Evolutionary conservation across 805 yeast species (phyloP), one percentile per base, ranked within the genome.

Genomic region (Saturnispora besseyi): DNA sequence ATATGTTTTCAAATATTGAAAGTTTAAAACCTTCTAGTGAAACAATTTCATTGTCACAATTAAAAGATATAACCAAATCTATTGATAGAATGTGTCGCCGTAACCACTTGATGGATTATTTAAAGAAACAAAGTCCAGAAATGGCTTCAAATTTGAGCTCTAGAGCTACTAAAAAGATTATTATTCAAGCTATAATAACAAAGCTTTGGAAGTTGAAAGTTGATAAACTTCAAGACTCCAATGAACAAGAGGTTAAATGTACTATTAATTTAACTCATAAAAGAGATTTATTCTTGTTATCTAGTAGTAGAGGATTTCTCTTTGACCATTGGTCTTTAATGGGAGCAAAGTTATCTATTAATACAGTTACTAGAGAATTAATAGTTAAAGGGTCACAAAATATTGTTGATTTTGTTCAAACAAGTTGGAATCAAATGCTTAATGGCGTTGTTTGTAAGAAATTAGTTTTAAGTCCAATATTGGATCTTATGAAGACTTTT

Each of bases 311-410:
- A 3, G 70, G 70, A 3, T 57, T 59, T 28, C 45, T 67, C 31
- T 57, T 65, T 42, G 62, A 61, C 49, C 61, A 61, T n/a, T 67
- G 70, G 70, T 54, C 68, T 9, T 53, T 62, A 30, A 51, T 62
- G 26, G 71, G 71, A n/a, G 72, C 70, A 5, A 61, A 58, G 38
- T 44, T 68, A 22, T 58, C 63, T 11, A 51, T 67, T 32, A 57
- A 56, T 29, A 51, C 59, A 1, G 59, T 60, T 13, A 57, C 61
- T 7, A 52, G 52, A 22, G 61, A 60, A 38, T 49, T 68, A 37
- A 55, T 59, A 8, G 62, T 66, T 4, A 56, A 57, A 45, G 70
- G 69, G 2, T 56, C 59, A 15, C 52, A 55, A 15, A 51, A 56
- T 18, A 57, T 62, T 18, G 59, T 63, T 3, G 57, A 61, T 32